Percentiles rank a stretch among this genome's conserved stretches.
Evolutionary conservation across 2,329 filamentous ascomycete genomes (phyloP).

Genomic region (Botrytis elliptica): DNA sequence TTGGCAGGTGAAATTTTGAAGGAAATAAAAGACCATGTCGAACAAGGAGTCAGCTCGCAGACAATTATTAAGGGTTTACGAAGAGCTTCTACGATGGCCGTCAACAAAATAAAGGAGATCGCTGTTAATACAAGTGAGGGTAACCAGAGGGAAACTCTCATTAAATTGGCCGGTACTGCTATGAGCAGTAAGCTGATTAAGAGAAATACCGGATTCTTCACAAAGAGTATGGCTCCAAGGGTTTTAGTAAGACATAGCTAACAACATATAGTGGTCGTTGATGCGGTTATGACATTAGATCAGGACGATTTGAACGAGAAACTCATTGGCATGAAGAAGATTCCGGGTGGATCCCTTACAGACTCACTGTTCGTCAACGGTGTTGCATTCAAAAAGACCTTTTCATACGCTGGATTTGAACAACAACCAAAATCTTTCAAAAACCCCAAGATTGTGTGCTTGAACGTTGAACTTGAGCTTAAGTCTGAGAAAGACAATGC

Average conservation of each 20-base stretch:
- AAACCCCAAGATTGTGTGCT: conserved; percentile 92
- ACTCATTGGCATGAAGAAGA: conserved; percentile 97
- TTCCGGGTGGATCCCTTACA: conserved; percentile 91
- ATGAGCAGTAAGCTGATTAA: conserved; percentile 99
- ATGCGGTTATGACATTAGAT: conserved; percentile 91
- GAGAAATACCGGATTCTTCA: conserved; percentile 95
- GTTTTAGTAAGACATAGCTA: conserved; percentile 33
- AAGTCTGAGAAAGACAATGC: conserved; percentile 99
- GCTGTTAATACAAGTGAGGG: conserved; percentile 79
- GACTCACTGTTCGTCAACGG: conserved; percentile 97
- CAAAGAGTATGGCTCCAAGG: conserved; percentile 68
- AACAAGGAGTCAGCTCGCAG: conserved; percentile 95
- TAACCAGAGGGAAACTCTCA: conserved; percentile 82
- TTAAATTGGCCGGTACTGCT: conserved; percentile 87
- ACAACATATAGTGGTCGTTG: conserved; percentile 77
- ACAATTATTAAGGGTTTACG: conserved; percentile 95
- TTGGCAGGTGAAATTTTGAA: conserved; percentile 97
- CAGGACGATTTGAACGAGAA: conserved; percentile 98
- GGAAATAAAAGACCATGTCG: conserved; percentile 93
- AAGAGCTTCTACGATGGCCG: conserved; percentile 82
- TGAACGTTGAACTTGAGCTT: conserved; percentile 96
- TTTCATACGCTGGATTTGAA: conserved; percentile 98
- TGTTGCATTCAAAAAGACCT: conserved; percentile 99
- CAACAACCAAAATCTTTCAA: conserved; percentile 96
- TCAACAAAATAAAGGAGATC: conserved; percentile 99